A percentile compares a stretch with the other conserved stretches of the same genome.
phyloP scores from a whole-genome alignment of 2,329 filamentous ascomycete species.

The Penicillium sp. region DNA sequence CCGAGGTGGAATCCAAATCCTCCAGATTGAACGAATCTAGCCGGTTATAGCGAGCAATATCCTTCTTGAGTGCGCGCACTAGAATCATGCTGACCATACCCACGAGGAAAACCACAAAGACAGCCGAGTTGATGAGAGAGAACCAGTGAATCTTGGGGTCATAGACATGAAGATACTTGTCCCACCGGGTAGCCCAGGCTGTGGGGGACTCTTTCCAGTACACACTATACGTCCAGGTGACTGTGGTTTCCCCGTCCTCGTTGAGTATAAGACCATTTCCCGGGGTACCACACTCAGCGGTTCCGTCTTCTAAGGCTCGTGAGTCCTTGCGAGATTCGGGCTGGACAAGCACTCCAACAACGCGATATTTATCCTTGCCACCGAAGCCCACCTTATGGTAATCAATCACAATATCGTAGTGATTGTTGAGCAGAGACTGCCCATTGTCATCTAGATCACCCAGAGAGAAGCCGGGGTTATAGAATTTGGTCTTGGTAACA shows the following conservation, averaged over 20 bases:
- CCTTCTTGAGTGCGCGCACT: conserved; percentile 82
- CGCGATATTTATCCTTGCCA: conserved; percentile 66
- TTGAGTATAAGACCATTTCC: conserved; percentile 62
- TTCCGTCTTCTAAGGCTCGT: conserved; percentile 49
- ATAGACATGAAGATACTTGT: conserved; percentile 96
- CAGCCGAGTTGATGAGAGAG: conserved; percentile 90
- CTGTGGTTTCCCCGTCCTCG: conserved; percentile 61
- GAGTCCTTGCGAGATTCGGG: conserved; percentile 68
- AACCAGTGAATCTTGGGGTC: conserved; percentile 99
- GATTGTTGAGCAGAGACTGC: conserved; percentile 74
- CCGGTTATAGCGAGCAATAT: conserved; percentile 94
- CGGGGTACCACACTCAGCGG: conserved; percentile 62
- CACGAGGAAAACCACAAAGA: conserved; percentile 89
- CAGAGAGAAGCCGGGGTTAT: conserved; percentile 86
- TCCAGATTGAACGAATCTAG: conserved; percentile 88
- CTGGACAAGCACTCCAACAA: conserved; percentile 88
- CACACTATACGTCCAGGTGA: conserved; percentile 89
- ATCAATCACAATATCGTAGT: conserved; percentile 91
- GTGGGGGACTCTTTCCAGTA: conserved; percentile 82
- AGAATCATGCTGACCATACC: conserved; percentile 92
- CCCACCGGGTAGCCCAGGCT: conserved; percentile 95
- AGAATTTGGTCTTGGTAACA: conserved; percentile 74
- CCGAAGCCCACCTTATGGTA: conserved; percentile 72
- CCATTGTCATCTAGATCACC: conserved; percentile 57
- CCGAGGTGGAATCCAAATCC: conserved; percentile 76